Evolutionary conservation across 352 stramenopile genomes (phyloP), one percentile per base, ranked within the genome.

Genomic region (Pythium angustatum): DNA sequence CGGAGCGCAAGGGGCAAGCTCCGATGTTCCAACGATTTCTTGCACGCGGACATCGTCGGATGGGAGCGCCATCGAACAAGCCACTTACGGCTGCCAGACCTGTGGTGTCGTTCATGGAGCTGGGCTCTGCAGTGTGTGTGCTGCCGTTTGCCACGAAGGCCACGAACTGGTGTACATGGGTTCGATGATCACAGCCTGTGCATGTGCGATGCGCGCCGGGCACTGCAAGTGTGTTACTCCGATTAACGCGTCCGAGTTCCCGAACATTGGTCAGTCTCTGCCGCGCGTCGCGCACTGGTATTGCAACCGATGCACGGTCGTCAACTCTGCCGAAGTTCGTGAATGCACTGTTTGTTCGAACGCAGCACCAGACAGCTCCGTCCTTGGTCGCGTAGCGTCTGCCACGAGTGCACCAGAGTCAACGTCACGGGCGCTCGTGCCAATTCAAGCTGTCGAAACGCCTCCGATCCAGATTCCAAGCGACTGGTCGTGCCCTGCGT

Each of bases 101-200:
- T 96, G 87, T 62, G 83, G 74, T 60, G 68, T 94, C 14, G 62
- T 92, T 24, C 83, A 94, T 67, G 79, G 76, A 24, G 85, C 65
- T 50, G 69, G 73, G 5, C 67, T 96, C 19, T 96, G 87, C 47
- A 79, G 72, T 36, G 41, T 75, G 9, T 96, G 88, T 58, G 85
- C 85, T n/a, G 55, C 72, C 3, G 69, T 90, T 52, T 96, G 88
- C 41, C 88, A 96, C 30, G 76, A 92, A 63, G 82, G 83, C 2
- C 88, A 96, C 41, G 86, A 96, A 57, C 64, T 96, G 19, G 81
- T 96, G 22, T 77, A 76, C 27, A 81, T 93, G 68, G 86, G 88
- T 19, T 76, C 80, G 27, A 74, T 80, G 26, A 85, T 78, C 11
- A 83, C 79, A 27, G 83, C 82, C 30, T 96, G 88, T 53, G 83